phyloP scores from a whole-genome alignment of 306 rosid species.

The Sindora glabra region DNA sequence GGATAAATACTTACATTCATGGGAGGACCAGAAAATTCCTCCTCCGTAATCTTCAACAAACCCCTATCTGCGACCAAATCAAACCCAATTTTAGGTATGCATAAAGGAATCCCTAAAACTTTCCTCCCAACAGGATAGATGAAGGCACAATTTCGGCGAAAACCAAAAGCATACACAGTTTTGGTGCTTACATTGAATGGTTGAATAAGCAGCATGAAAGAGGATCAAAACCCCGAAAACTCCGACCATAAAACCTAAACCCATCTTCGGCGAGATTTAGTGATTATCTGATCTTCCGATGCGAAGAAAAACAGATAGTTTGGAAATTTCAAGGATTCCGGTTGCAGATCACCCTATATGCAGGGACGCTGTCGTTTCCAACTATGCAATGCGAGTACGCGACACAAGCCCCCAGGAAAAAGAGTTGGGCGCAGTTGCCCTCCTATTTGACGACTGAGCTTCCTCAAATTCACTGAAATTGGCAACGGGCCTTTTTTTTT shows the following conservation, averaged over 20 bases:
- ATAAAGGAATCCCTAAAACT: background rate
- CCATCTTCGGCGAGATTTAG: slow-evolving; percentile 33
- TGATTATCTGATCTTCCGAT: slow-evolving; percentile 2
- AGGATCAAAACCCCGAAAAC: slow-evolving; percentile 50
- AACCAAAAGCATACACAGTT: too few relatives aligned
- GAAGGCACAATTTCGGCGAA: too few relatives aligned
- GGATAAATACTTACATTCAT: slow-evolving; percentile 31
- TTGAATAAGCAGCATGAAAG: slow-evolving; percentile 67
- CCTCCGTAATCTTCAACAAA: slow-evolving; percentile 80
- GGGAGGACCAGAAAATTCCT: slow-evolving; percentile 85
- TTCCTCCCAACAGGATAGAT: background rate
- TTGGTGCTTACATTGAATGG: slow-evolving; percentile 52
- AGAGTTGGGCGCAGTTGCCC: too few relatives aligned
- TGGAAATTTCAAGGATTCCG: background rate
- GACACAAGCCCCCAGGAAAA: background rate
- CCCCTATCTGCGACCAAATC: slow-evolving; percentile 54
- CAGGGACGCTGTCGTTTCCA: background rate
- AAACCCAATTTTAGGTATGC: slow-evolving; percentile 14
- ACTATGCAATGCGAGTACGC: background rate
- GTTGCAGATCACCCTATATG: background rate
- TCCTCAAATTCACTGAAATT: too few relatives aligned
- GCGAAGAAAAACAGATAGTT: background rate
- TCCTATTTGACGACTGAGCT: too few relatives aligned
- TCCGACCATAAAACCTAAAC: slow-evolving; percentile 43
- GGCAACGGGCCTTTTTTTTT: too few relatives aligned